Evolutionary conservation across 495 filamentous ascomycete species (phyloP), one percentile per base, ranked within the genome.

Genomic region (Hyaloscypha hepaticicola): DNA sequence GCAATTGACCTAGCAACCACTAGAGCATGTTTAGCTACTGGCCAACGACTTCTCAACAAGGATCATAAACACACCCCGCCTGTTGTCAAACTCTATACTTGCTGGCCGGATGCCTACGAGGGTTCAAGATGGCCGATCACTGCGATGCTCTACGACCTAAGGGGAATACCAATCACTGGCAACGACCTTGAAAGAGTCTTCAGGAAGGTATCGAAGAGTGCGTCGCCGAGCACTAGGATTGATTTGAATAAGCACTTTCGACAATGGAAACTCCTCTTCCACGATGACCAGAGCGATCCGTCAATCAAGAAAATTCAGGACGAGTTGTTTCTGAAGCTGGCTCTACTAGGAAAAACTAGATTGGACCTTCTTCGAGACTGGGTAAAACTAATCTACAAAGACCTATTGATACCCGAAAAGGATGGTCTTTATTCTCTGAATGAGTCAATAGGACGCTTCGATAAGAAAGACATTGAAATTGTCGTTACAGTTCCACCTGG

Each of bases 181-280:
- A 26, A 26, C 19, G 12, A 45, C 6, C 38, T 45, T 1, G 38
- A 45, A 45, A 45, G 14, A 16, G 38, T 16, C 19, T 45, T 45
- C 38, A 45, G 19, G 38, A 45, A n/a, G n/a, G n/a, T n/a, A n/a
- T n/a, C n/a, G n/a, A n/a, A n/a, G n/a, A n/a, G n/a, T n/a, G n/a
- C n/a, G n/a, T n/a, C n/a, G 38, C 12, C 6, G 7, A 3, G 5
- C 38, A 14, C 38, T 16, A 45, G 38, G 16, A 8, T 45, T 19
- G 38, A 45, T 19, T 16, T 45, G 38, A 45, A 45, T 19, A 45
- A 45, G 38, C 53, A 28, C 27, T 22, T 59, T 45, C 57, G 57
- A 24, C 57, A 38, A 3, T 59, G 57, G 57, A 59, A 59, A 33
- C 38, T 59, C 22, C 57, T 59, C 5, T 45, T 59, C 11, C 57